A percentile compares a stretch with the other conserved stretches of the same genome.
Evolutionary conservation across 1,284 basidiomycete species (phyloP).

Genomic region (Ganoderma resinaceum): DNA sequence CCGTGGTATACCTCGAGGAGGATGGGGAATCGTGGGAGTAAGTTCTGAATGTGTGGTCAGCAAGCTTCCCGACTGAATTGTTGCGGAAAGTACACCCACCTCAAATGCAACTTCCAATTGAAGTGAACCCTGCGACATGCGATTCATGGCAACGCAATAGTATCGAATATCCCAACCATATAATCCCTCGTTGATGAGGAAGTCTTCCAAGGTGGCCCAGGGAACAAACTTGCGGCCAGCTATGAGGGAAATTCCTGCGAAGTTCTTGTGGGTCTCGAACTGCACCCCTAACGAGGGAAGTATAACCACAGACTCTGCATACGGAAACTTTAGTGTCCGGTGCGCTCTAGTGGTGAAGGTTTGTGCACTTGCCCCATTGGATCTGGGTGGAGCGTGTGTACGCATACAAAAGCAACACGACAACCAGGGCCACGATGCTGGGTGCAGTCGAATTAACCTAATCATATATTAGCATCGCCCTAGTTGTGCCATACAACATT

Average conservation of each 20-base stretch:
- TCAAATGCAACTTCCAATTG: conserved; percentile 59
- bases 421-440: conserved; percentile 3
- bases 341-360: not conserved
- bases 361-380: conserved; percentile 53
- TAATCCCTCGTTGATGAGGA: conserved; percentile 78
- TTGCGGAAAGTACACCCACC: conserved; percentile 42
- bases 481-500: not conserved
- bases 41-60: conserved; percentile 50
- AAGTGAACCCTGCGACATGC: conserved; percentile 39
- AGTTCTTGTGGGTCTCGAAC: conserved; percentile 69
- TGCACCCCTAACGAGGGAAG: conserved; percentile 74
- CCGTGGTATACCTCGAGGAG: conserved; percentile 64
- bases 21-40: conserved; percentile 68
- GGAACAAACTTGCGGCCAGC: conserved; percentile 67
- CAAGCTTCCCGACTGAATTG: not conserved
- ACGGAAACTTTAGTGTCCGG: not conserved
- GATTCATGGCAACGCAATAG: conserved; percentile 63
- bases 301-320: conserved; percentile 72
- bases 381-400: conserved; percentile 52
- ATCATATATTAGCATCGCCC: not conserved
- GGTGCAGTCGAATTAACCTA: conserved; percentile 2
- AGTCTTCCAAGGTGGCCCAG: conserved; percentile 56
- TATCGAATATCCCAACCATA: conserved; percentile 73
- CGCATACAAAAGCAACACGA: conserved; percentile 29
- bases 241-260: conserved; percentile 52